Evolutionary conservation across 2,329 filamentous ascomycete genomes (phyloP), one percentile per base, ranked within the genome.

Genomic region (Lasiodiplodia sp.): DNA sequence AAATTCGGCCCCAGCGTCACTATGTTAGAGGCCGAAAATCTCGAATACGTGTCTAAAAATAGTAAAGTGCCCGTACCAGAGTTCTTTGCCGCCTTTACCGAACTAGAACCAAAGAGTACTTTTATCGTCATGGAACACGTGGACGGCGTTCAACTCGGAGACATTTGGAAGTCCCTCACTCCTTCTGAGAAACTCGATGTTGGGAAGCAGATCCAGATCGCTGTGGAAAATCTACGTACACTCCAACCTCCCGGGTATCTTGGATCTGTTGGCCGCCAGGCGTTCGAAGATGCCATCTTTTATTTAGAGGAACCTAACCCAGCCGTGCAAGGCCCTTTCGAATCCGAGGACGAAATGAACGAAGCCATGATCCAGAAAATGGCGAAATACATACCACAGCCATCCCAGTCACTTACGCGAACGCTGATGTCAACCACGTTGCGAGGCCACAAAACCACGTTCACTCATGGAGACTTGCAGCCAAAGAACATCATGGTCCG

Each of bases 101-200:
- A 71, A 4, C 66, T 47, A 34, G 52, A 51, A 18, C 68, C 66
- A 16, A 18, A 31, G 3, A 47, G 10, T 23, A 60, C 64, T 25
- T 71, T 70, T 58, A 70, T 73, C n/a, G 53, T 71, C 28, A 73
- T 73, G 69, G 67, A 73, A 31, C 64, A 69, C 57, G 65, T 72
- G 18, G n/a, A 67, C 51, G 72, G 70, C n/a, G 31, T 66, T 23
- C 64, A 47, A 11, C 71, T 72, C n/a, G 28, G 51, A 31, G 52
- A 53, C 5, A 18, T 70, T 14, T 66, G 66, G 44, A 49, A 57
- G 53, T 68, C 55, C 25, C 60, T 73, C n/a, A 67, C 49, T 14
- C 4, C 34, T n/a, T 14, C 34, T 7, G 71, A 73, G 55, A 70
- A 70, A 58, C 8, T 62, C 4, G 56, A 68, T 37, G 34, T 72